These are phyloP conservation scores for Ceratonia siliqua DNA, from an alignment of 306 rosid genomes.

Conservation along the genomic window DNA sequence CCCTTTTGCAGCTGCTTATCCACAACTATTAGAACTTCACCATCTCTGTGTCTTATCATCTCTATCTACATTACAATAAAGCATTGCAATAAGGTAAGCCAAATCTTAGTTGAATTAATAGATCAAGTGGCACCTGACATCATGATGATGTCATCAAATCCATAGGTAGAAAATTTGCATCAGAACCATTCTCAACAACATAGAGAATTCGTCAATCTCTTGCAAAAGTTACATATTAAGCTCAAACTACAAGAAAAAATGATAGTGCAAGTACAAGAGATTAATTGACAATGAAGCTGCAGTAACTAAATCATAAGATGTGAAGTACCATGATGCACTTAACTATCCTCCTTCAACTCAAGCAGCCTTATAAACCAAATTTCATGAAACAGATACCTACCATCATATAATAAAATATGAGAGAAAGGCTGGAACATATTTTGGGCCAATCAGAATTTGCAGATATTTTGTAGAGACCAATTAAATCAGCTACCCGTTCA, in stretches of 20 bases:
- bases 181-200: slow-evolving; percentile 2
- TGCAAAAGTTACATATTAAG: not conserved
- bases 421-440: slow-evolving; percentile 75
- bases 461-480: slow-evolving; percentile 87
- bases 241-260: slow-evolving; percentile 5
- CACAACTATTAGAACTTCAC: slow-evolving; percentile 15
- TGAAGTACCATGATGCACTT: slow-evolving; percentile 11
- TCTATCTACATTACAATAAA: not conserved
- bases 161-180: not conserved
- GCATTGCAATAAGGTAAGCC: not conserved
- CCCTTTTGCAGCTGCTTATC: not conserved
- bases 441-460: slow-evolving; percentile 71
- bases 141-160: not conserved
- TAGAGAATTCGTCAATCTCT: slow-evolving; percentile 1
- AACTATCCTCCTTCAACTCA: slow-evolving; percentile 16
- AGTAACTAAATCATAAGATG: slow-evolving; percentile 19
- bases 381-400: slow-evolving; percentile 51
- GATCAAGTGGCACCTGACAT: slow-evolving; percentile 13
- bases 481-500: slow-evolving; percentile 66
- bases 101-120: not conserved
- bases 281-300: slow-evolving; percentile 12
- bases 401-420: slow-evolving; percentile 72
- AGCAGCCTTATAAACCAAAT: slow-evolving; percentile 17
- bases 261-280: not conserved
- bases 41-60: not conserved